Base-by-base conservation (phyloP, 176 grass and related monocot species). In the Typha latifolia region DNA sequence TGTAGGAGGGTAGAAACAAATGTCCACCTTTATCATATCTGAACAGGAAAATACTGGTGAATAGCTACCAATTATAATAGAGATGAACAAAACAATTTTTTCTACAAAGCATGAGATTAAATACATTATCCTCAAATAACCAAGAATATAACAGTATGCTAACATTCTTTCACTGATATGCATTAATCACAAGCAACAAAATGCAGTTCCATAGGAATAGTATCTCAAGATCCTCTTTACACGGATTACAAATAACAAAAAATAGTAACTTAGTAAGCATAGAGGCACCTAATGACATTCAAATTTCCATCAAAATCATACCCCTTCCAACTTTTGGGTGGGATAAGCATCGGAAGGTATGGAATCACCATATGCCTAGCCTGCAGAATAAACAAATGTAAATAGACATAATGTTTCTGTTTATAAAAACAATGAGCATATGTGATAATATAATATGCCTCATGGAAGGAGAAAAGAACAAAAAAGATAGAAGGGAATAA, bases 291-390 rank as follows among this genome's bases (percentile, higher is more conserved):
- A 69, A 37, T 50, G 15, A 56, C 15, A 72, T 47, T 37, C 23
- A 70, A 59, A 22, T n/a, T 32, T 34, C 9, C n/a, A 61, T 14
- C 52, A 26, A 47, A 48, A 75, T 51, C 85, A 86, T 91, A 96
- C 93, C 93, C 82, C 52, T 86, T 91, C 93, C 93, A 96, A 84
- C 78, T 81, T 82, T 69, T 86, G 34, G 93, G 93, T 48, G 80
- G 78, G 61, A 91, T 80, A 56, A 96, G 72, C 93, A 96, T 96
- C 67, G 93, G 93, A 61, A 96, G 85, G 75, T 91, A 91, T 16
- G 88, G 88, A 79, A 96, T 89, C 64, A 89, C 75, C 73, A 91
- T 69, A 43, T 96, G 88, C 55, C 80, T 91, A 52, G 85, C 93
- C 93, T 96, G 85, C 62, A 77, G 12, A 70, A 70, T 64, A 67